Conservation (phyloP, 2,329 filamentous ascomycete genomes). For the Colletotrichum theobromicola region DNA sequence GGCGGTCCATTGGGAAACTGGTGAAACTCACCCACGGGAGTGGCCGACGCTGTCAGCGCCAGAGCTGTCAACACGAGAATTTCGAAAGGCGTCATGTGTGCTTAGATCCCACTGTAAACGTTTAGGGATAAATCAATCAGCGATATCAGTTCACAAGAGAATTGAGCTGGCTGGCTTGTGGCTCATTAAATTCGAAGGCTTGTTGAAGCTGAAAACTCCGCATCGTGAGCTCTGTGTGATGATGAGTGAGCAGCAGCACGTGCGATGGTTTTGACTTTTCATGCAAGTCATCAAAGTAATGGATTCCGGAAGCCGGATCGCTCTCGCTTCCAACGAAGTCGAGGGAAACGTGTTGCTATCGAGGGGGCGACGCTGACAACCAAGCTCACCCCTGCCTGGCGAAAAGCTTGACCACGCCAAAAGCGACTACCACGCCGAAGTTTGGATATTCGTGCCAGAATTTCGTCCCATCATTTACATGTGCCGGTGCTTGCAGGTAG, state of each 20-base stretch:
- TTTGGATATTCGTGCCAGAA: background rate
- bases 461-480: fast-evolving
- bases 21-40: background rate
- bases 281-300: background rate
- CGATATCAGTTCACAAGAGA: background rate
- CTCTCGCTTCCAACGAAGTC: background rate
- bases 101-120: background rate
- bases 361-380: background rate
- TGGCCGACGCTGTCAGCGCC: background rate
- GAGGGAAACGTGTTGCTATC: background rate
- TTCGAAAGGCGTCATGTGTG: background rate
- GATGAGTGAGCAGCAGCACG: background rate
- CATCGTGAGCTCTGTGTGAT: background rate
- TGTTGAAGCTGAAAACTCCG: background rate
- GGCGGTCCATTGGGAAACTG: background rate
- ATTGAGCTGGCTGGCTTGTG: background rate
- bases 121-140: fast-evolving
- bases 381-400: background rate
- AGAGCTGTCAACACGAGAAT: background rate
- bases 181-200: fast-evolving
- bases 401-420: background rate
- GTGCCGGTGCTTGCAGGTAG: background rate
- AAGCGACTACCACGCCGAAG: fast-evolving
- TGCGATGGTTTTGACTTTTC: background rate
- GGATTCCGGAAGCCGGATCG: background rate